A percentile compares a stretch with the other conserved stretches of the same genome.
phyloP scores from a whole-genome alignment of 2,329 filamentous ascomycete genomes.

The Penicillium decumbens region DNA sequence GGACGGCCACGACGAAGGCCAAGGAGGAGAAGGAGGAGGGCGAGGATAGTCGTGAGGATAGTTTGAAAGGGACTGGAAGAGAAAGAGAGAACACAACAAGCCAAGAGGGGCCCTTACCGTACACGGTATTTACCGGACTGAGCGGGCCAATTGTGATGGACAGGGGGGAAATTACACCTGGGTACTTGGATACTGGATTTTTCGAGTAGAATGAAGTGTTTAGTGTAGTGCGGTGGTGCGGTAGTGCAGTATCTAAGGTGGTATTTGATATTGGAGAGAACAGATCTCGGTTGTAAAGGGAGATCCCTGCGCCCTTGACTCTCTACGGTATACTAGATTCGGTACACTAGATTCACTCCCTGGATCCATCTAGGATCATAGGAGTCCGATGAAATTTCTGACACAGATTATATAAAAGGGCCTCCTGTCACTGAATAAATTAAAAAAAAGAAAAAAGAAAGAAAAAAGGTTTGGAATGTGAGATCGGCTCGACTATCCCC shows the following conservation, averaged over 20 bases:
- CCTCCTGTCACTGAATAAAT: neutral
- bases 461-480: conserved; percentile 2
- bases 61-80: conserved; percentile 5
- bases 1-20: conserved; percentile 28
- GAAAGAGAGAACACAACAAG: conserved; percentile 10
- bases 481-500: neutral
- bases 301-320: conserved; percentile 16
- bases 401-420: neutral
- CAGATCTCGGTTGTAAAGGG: conserved; percentile 1
- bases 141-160: conserved; percentile 1
- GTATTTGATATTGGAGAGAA: neutral
- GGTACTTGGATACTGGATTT: neutral
- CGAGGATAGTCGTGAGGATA: conserved; percentile 15
- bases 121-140: conserved; percentile 7
- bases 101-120: conserved; percentile 6
- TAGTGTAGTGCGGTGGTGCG: neutral
- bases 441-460: neutral
- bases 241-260: neutral
- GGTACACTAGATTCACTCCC: neutral
- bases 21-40: conserved; percentile 10
- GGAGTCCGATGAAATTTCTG: neutral
- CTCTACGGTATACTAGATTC: neutral
- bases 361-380: neutral
- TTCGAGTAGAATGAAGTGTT: neutral
- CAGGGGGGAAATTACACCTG: neutral